Evolutionary conservation across 2,329 filamentous ascomycete species (phyloP), one percentile per base, ranked within the genome.

Genomic region (Leptodontidium sp.): DNA sequence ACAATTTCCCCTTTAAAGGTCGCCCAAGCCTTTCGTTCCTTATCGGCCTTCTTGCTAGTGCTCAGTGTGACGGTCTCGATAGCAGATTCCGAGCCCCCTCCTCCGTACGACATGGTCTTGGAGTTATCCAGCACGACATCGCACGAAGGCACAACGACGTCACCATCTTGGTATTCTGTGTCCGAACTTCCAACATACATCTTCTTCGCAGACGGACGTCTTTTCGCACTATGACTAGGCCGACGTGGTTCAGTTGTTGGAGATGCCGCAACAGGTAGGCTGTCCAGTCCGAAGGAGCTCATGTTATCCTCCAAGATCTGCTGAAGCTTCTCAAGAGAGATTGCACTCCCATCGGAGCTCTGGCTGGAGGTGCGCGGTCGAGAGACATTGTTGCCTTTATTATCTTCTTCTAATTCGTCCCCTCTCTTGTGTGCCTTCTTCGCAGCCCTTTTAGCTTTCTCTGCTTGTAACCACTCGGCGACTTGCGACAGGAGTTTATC

Each of bases 1-100:
- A 98, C 87, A 71, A 98, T 96, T 78, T 99, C 95, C 69, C 90
- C 91, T 80, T 98, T 98, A 85, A 98, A 99, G 9, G 80, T 84
- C n/a, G 87, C 78, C 96, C 95, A 98, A 2, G 90, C 90, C 77
- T 93, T 90, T 52, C 84, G 87, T 69, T 95, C 93, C 77, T 91
- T 93, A 40, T 87, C 84, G 49, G 84, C 84, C 68, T 81, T 83
- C 66, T 82, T 84, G 62, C 81, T 82, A 2, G 80, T 80, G 55
- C 80, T 77, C 2, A 82, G 78, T 4, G 82, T 79, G 29, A 70
- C 53, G 5, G 81, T 81, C 5, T 80, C 80, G n/a, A 75, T 72
- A 12, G 82, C 81, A 17, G 76, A 76, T 49, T 75, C 75, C 11
- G 71, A 62, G 17, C 78, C 79, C 32, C 88, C 88, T 29, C 90